Percentiles rank a stretch among this genome's conserved stretches.
Conservation (phyloP, 768 basidiomycete species). For the Cystobasidium ongulense region DNA sequence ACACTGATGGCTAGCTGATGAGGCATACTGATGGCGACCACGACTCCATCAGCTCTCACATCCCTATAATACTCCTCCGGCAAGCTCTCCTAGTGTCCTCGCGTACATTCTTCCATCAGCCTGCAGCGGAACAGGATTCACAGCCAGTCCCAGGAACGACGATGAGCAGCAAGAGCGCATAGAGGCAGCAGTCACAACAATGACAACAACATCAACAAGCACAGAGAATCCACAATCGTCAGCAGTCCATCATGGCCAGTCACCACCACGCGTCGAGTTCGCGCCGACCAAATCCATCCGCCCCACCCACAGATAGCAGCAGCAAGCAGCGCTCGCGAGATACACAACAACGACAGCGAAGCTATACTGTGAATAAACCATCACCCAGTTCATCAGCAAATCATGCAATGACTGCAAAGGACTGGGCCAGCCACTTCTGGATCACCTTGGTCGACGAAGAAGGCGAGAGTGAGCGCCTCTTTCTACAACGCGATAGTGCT, state of each 20-base stretch:
- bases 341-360: no score
- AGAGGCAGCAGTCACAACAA: background rate
- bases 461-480: constrained; percentile 12
- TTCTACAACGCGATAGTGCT: background rate
- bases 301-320: no score
- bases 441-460: constrained; percentile 27
- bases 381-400: background rate
- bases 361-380: background rate
- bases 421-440: constrained; percentile 28
- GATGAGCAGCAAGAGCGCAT: background rate
- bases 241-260: no score
- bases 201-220: background rate
- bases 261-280: no score
- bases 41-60: no score
- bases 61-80: no score
- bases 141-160: background rate
- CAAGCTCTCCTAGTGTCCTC: no score
- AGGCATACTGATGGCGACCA: no score
- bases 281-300: no score
- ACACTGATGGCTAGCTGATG: no score
- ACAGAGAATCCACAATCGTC: background rate
- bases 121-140: background rate
- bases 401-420: constrained; percentile 11
- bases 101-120: no score
- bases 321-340: background rate